Conservation (phyloP, 768 basidiomycete genomes). For the Boletus pseudopeckii region DNA sequence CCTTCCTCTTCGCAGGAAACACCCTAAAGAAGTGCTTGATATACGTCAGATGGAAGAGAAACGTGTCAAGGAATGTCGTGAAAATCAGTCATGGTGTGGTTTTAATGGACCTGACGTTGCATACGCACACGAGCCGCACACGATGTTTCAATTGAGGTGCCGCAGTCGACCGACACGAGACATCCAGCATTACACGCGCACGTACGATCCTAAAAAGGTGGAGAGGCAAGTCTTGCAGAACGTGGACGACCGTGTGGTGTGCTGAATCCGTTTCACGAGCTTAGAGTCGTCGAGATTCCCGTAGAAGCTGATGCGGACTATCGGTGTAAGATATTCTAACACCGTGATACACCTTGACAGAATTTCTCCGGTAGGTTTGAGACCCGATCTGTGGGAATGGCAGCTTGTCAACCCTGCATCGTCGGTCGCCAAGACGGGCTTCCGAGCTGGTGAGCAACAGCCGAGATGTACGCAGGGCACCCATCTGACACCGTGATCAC, state of each 20-base stretch:
- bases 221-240: constrained; percentile 46
- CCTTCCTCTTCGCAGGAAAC: constrained; percentile 15
- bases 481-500: constrained; percentile 12
- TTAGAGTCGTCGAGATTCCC: constrained; percentile 60
- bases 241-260: neutral
- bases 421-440: constrained; percentile 49
- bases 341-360: neutral
- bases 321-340: constrained; percentile 39
- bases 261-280: constrained; percentile 2
- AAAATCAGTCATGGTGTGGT: constrained; percentile 35
- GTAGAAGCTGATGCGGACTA: constrained; percentile 60
- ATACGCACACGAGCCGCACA: constrained; percentile 37
- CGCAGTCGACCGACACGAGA: constrained; percentile 44
- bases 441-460: constrained; percentile 42
- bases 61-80: constrained; percentile 37
- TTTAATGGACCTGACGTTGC: constrained; percentile 20
- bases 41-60: constrained; percentile 15
- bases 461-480: neutral
- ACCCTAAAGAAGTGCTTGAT: constrained; percentile 14
- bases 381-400: constrained; percentile 52
- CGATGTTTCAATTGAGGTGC: constrained; percentile 44
- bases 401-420: constrained; percentile 59
- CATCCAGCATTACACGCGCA: constrained; percentile 67
- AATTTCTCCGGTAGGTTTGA: constrained; percentile 26
- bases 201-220: constrained; percentile 48